These are phyloP conservation scores for Dactylellina haptotyla DNA, from an alignment of 2,329 filamentous ascomycete species.

Conservation along the genomic window DNA sequence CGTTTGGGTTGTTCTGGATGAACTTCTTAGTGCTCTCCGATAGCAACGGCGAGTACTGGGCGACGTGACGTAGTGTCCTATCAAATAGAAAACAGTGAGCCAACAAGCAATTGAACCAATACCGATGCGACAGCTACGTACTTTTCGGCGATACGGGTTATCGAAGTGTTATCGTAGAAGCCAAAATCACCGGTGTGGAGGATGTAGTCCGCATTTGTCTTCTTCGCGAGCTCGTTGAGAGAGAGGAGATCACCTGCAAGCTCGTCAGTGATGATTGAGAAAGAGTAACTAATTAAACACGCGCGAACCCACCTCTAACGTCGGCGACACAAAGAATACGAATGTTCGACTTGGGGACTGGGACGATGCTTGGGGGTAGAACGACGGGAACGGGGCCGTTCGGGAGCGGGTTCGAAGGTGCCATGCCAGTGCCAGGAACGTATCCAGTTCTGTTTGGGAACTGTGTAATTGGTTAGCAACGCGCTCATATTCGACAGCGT, in stretches of 20 bases:
- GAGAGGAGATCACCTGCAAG: slow-evolving; percentile 86
- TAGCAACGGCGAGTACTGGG: slow-evolving; percentile 96
- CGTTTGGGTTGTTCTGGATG: slow-evolving; percentile 67
- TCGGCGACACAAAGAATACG: slow-evolving; percentile 77
- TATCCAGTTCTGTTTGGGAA: slow-evolving; percentile 29
- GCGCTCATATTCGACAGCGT: not conserved
- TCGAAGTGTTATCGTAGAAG: slow-evolving; percentile 95
- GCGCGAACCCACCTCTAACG: slow-evolving; percentile 71
- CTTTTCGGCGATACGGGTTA: slow-evolving; percentile 99
- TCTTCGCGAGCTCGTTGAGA: slow-evolving; percentile 93
- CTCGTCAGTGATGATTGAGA: slow-evolving; percentile 27
- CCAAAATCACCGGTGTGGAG: slow-evolving; percentile 99
- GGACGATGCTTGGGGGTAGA: slow-evolving; percentile 45
- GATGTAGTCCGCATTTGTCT: slow-evolving; percentile 94
- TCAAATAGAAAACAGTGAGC: slow-evolving; percentile 54
- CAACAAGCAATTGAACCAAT: slow-evolving; percentile 40
- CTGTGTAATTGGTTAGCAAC: slow-evolving; percentile 25
- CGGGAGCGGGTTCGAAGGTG: slow-evolving; percentile 33
- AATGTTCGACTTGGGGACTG: slow-evolving; percentile 63
- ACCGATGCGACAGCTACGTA: slow-evolving; percentile 65
- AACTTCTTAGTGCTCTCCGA: slow-evolving; percentile 78
- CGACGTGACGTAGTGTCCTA: slow-evolving; percentile 96
- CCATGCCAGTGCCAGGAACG: slow-evolving; percentile 32
- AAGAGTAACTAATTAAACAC: slow-evolving; percentile 29
- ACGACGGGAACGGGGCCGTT: slow-evolving; percentile 50